These are phyloP conservation scores for Xylaria acuta DNA, from an alignment of 495 filamentous ascomycete genomes.

Conservation along the genomic window DNA sequence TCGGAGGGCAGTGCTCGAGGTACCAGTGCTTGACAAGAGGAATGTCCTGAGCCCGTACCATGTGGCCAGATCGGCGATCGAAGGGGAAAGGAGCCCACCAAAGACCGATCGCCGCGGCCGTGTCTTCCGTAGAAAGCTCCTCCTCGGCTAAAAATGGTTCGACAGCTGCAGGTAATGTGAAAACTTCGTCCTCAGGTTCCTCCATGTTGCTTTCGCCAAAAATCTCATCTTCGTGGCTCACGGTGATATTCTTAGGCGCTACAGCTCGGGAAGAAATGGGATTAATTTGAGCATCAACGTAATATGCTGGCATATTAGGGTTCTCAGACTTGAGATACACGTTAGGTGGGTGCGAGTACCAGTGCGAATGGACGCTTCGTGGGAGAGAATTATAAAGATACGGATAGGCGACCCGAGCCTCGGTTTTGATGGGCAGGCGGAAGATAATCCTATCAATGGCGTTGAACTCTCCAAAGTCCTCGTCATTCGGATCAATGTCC, in stretches of 20 bases:
- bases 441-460: constrained; percentile 99
- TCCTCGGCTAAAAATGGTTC: constrained; percentile 92
- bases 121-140: constrained; percentile 88
- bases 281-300: constrained; percentile 97
- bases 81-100: constrained; percentile 99
- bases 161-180: constrained; percentile 78
- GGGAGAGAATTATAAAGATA: constrained; percentile 97
- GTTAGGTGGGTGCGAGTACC: constrained; percentile 92
- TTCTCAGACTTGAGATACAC: constrained; percentile 91
- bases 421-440: constrained; percentile 91
- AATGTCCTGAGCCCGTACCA: constrained; percentile 96
- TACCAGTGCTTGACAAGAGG: constrained; percentile 99
- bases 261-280: constrained; percentile 96
- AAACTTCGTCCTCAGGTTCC: constrained; percentile 75
- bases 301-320: constrained; percentile 89
- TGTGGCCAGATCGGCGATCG: constrained; percentile 93
- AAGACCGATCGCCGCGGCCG: constrained; percentile 87
- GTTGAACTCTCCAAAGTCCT: constrained; percentile 99
- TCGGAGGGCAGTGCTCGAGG: constrained; percentile 87
- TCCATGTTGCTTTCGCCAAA: constrained; percentile 87
- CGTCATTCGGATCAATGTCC: constrained; percentile 98
- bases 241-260: constrained; percentile 89
- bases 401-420: constrained; percentile 93
- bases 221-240: constrained; percentile 94
- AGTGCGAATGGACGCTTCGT: constrained; percentile 88